A percentile compares a stretch with the other conserved stretches of the same genome.
These are phyloP conservation scores for Diaporthe amygdali DNA, from an alignment of 2,329 filamentous ascomycete genomes.

Conservation along the genomic window DNA sequence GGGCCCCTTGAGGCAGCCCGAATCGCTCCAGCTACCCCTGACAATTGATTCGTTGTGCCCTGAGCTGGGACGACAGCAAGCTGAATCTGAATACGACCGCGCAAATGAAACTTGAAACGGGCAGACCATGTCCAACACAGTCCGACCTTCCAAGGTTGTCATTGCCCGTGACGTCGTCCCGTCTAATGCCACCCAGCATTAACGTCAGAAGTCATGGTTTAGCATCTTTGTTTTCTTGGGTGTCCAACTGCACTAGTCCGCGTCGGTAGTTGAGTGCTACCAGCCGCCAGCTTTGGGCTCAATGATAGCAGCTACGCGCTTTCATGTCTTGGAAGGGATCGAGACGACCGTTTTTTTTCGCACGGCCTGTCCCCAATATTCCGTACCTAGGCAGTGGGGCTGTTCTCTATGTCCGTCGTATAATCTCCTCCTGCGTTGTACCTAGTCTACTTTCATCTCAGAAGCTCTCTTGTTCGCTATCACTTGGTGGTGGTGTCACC, in stretches of 20 bases:
- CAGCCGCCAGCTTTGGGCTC: background rate
- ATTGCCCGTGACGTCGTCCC: constrained; percentile 7
- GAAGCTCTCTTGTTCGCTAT: background rate
- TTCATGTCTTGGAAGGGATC: background rate
- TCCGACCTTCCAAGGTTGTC: constrained; percentile 1
- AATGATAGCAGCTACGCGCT: background rate
- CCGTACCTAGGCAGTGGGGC: background rate
- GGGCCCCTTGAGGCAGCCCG: constrained; percentile 12
- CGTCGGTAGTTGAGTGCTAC: background rate
- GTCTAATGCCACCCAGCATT: background rate
- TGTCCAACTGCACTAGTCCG: background rate
- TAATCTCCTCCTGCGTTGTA: background rate
- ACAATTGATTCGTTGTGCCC: background rate
- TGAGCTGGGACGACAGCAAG: background rate
- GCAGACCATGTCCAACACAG: constrained; percentile 1
- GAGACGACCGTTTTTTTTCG: background rate
- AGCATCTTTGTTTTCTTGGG: background rate
- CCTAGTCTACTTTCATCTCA: no score
- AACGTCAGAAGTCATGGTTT: background rate
- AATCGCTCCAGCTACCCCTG: constrained; percentile 18
- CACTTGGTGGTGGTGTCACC: background rate
- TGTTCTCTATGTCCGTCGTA: background rate
- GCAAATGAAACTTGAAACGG: constrained; percentile 20
- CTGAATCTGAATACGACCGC: constrained; percentile 15
- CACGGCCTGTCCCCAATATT: background rate